Evolutionary conservation across 2,329 filamentous ascomycete species (phyloP), one percentile per base, ranked within the genome.

Genomic region (Fusarium subglutinans): DNA sequence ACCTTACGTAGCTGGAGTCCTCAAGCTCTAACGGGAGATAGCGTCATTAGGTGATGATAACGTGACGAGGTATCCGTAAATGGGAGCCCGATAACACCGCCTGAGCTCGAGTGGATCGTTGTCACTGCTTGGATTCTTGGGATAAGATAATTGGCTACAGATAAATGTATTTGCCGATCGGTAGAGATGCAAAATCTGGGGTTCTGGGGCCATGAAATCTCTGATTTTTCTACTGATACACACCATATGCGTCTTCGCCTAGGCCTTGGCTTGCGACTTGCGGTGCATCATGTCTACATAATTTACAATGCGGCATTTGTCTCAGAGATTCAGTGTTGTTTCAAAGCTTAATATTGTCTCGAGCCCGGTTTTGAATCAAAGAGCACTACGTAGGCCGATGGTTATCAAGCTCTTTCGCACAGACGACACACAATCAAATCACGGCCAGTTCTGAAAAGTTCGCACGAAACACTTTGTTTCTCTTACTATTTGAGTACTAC

Each of bases 31-130:
- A 65, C 41, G 37, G 48, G 57, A 74, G 61, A 73, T 74, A 75
- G 72, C 72, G 72, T 74, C 72, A 75, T 73, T 63, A 40, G 48
- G 58, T 30, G 44, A 48, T 55, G 65, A 60, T 73, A 69, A 75
- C 72, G 72, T 74, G 69, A 75, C 69, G 53, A 38, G 61, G 45
- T 26, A 53, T 35, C 50, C 30, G 50, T 48, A 57, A 65, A 63
- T 51, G 44, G 30, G 55, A 62, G 57, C 43, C 50, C 48, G 68
- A 75, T 69, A 72, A 72, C 67, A 74, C 38, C 62, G 53, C 54
- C 47, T 69, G 37, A 50, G 53, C 57, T 56, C 48, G 38, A 37
- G 64, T 56, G 70, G 50, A 44, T 33, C 61, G 64, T 28, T 62
- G 33, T 45, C n/a, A 50, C 38, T 60, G 22, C 28, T 57, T 30